These are phyloP conservation scores for Cercophora scortea DNA, from an alignment of 495 filamentous ascomycete genomes.

Conservation along the genomic window DNA sequence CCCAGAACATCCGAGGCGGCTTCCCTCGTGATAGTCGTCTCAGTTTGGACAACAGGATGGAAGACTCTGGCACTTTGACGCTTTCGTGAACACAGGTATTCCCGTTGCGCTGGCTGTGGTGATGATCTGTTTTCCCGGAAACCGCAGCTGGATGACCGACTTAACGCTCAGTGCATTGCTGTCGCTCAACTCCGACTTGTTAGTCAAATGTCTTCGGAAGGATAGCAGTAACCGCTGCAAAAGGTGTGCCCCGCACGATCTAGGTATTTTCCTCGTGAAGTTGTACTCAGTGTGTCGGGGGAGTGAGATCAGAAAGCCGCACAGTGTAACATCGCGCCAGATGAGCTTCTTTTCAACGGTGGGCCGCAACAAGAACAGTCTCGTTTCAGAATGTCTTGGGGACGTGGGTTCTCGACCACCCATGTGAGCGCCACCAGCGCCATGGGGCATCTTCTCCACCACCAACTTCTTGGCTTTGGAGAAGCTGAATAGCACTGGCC, in stretches of 20 bases:
- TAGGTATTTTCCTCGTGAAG: background rate
- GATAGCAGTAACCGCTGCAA: no score
- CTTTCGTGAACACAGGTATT: background rate
- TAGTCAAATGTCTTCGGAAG: no score
- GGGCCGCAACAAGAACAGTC: conserved; percentile 5
- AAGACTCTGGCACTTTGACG: background rate
- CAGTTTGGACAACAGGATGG: background rate
- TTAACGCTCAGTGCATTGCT: background rate
- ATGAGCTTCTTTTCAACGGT: conserved; percentile 5
- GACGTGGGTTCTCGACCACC: background rate
- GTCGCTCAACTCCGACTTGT: background rate
- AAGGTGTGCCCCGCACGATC: no score
- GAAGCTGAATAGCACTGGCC: background rate
- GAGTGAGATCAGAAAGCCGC: background rate
- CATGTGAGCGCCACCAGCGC: background rate
- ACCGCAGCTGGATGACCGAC: background rate
- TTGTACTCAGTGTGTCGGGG: background rate
- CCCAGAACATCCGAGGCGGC: background rate
- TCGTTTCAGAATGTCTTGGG: conserved; percentile 15
- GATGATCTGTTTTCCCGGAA: background rate
- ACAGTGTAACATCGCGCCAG: conserved; percentile 15
- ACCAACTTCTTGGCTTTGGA: background rate
- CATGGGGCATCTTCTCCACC: background rate
- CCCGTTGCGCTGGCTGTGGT: no score
- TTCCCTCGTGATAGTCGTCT: background rate